These are phyloP conservation scores for Ceratobasidium sp. DNA, from an alignment of 1,284 basidiomycete species.

Conservation along the genomic window DNA sequence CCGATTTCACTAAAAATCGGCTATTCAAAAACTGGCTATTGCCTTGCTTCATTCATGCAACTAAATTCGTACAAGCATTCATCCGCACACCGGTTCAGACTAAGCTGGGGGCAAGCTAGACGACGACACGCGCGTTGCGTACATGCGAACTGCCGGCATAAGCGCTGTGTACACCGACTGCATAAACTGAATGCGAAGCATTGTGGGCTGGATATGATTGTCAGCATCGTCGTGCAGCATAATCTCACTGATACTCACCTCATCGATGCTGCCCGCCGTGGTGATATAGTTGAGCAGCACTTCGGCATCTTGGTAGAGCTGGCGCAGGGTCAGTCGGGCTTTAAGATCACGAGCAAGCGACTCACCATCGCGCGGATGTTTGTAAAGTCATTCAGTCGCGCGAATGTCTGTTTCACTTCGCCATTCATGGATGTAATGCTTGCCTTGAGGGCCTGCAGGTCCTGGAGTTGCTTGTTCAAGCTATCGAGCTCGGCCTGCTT, in stretches of 20 bases:
- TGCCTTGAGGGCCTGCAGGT: conserved; percentile 9
- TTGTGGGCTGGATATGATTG: background rate
- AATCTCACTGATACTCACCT: background rate
- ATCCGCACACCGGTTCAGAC: conserved; percentile 1
- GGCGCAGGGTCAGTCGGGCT: background rate
- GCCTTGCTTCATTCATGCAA: conserved; percentile 1
- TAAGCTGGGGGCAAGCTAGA: conserved; percentile 3
- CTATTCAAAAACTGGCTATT: background rate
- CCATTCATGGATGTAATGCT: background rate
- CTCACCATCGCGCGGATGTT: conserved; percentile 2
- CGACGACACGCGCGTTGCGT: background rate
- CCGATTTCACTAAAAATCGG: too few relatives aligned
- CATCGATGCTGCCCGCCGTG: background rate
- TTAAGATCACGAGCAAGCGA: background rate
- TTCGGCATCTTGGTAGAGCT: background rate
- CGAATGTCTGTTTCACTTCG: background rate
- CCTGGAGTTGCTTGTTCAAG: conserved; percentile 1
- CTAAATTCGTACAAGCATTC: background rate
- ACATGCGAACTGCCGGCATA: background rate
- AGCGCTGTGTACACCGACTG: background rate
- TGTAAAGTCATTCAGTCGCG: background rate
- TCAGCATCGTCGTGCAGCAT: background rate
- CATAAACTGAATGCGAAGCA: conserved; percentile 5
- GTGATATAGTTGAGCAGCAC: background rate
- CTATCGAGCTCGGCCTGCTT: background rate